A percentile compares a stretch with the other conserved stretches of the same genome.
Conservation (phyloP, 2,329 filamentous ascomycete genomes). For the Arthrobotrys iridis region DNA sequence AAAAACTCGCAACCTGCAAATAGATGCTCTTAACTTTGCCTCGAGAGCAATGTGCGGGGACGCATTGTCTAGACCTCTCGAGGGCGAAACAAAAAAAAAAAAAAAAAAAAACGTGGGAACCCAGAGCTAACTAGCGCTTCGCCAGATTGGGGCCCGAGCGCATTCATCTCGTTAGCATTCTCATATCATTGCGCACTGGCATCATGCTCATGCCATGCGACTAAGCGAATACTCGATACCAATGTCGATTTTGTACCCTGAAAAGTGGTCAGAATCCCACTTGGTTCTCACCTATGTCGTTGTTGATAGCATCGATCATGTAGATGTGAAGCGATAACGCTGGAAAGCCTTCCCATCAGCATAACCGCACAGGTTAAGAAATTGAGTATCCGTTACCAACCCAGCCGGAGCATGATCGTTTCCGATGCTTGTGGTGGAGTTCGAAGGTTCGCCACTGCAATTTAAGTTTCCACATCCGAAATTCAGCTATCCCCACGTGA, state of each 20-base stretch:
- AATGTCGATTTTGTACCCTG: no score
- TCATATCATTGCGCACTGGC: constrained; percentile 19
- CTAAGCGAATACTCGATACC: background rate
- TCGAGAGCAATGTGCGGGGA: constrained; percentile 2
- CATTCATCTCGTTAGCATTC: constrained; percentile 5
- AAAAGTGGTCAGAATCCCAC: no score
- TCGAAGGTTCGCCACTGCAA: constrained; percentile 36
- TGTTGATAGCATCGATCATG: no score
- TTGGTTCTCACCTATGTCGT: no score
- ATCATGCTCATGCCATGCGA: constrained; percentile 15
- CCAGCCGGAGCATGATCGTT: background rate
- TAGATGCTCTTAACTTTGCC: no score
- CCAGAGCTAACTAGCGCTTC: constrained; percentile 1
- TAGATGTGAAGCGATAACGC: no score
- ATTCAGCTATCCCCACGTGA: constrained; percentile 18
- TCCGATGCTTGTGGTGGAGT: constrained; percentile 3
- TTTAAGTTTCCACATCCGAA: constrained; percentile 21
- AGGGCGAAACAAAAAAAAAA: no score
- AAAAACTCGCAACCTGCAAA: no score
- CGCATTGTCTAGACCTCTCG: no score
- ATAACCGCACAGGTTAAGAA: no score
- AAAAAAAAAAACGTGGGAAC: constrained; percentile 39
- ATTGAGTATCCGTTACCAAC: no score
- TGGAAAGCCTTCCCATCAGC: no score
- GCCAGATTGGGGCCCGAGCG: constrained; percentile 22